A percentile compares a stretch with the other conserved stretches of the same genome.
Conservation (phyloP, 106 monocot species). For the Dendrobium officinale region DNA sequence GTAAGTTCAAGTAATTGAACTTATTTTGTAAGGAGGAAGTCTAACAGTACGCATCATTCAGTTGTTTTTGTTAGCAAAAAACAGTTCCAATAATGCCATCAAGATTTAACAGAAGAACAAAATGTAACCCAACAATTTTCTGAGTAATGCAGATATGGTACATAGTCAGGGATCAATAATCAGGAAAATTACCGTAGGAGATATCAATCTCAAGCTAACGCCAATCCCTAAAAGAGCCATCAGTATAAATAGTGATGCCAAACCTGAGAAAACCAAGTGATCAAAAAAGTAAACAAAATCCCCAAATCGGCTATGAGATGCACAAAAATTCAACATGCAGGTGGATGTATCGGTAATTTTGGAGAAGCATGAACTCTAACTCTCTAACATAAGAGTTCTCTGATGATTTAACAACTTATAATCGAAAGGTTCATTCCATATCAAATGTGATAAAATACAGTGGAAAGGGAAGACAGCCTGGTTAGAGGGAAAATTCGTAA, state of each 20-base stretch:
- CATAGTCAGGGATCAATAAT: no score
- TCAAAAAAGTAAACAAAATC: neutral
- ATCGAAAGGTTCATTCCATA: neutral
- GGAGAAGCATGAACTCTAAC: neutral
- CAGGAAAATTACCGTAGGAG: conserved; percentile 39
- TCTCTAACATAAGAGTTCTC: neutral
- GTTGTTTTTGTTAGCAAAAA: neutral
- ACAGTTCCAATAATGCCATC: neutral
- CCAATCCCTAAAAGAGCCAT: conserved; percentile 43
- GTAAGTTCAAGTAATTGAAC: neutral
- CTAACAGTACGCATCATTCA: neutral
- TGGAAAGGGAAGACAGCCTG: neutral
- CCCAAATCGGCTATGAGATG: neutral
- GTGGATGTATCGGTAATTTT: neutral
- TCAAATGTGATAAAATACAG: neutral
- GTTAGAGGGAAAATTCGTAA: neutral
- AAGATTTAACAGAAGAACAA: neutral
- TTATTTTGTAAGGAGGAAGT: neutral
- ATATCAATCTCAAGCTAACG: conserved; percentile 45
- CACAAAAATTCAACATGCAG: neutral
- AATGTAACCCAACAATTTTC: neutral
- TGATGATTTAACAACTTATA: neutral
- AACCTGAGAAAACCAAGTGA: conserved; percentile 29
- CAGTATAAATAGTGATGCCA: conserved; percentile 48
- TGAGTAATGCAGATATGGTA: neutral